Percentiles rank a stretch among this genome's conserved stretches.
Evolutionary conservation across 768 basidiomycete genomes (phyloP).

Genomic region (Chalciporus sphaerocephalus): DNA sequence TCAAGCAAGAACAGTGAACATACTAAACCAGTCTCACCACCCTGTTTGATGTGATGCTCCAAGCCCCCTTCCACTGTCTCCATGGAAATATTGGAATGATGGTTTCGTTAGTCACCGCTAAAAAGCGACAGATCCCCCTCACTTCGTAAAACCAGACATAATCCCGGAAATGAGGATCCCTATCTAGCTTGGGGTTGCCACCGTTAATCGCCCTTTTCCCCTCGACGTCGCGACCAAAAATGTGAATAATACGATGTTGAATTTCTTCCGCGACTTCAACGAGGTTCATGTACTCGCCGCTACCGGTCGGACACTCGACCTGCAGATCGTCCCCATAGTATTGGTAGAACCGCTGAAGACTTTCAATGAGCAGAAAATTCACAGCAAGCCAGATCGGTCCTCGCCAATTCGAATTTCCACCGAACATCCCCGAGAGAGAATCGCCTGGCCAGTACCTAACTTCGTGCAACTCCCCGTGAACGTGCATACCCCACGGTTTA

Average conservation of each 20-base stretch:
- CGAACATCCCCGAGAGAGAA: conserved; percentile 96
- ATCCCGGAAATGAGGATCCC: conserved; percentile 93
- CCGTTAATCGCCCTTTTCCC: conserved; percentile 91
- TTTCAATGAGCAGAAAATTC: conserved; percentile 94
- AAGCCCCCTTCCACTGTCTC: conserved; percentile 84
- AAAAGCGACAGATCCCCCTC: conserved; percentile 10
- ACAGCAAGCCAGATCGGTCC: conserved; percentile 95
- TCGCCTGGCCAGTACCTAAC: conserved; percentile 98
- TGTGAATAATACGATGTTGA: conserved; percentile 97
- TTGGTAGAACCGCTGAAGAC: conserved; percentile 94
- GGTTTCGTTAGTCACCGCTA: background rate
- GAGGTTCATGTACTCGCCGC: conserved; percentile 97
- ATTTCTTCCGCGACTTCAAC: conserved; percentile 94
- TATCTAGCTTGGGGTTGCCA: conserved; percentile 79
- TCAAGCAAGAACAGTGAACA: background rate
- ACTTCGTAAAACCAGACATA: conserved; percentile 97
- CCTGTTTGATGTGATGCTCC: conserved; percentile 99
- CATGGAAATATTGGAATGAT: conserved; percentile 80
- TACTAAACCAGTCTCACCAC: conserved; percentile 51
- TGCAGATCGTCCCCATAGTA: conserved; percentile 93
- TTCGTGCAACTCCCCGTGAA: conserved; percentile 87
- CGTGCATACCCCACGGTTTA: conserved; percentile 91
- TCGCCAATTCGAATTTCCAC: conserved; percentile 97
- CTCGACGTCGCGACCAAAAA: conserved; percentile 88
- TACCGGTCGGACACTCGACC: conserved; percentile 95